Evolutionary conservation across 2,329 filamentous ascomycete genomes (phyloP), one percentile per base, ranked within the genome.

Genomic region (Fusarium dlaminii): DNA sequence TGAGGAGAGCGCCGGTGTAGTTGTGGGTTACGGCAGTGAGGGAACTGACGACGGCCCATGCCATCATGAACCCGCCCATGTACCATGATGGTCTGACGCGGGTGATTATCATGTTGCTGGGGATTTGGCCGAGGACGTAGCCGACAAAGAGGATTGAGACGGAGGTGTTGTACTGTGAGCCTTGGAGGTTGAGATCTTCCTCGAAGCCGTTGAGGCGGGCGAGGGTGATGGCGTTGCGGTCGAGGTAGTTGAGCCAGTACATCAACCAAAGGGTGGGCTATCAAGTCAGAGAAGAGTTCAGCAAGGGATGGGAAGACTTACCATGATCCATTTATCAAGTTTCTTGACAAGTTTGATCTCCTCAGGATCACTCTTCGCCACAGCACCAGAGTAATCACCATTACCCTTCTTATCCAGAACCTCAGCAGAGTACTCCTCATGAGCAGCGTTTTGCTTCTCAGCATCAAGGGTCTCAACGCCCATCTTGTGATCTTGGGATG

Each of bases 181-280:
- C 85, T 3, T 80, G 79, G 51, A 91, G 80, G 8, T 83, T 80
- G 4, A 91, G 79, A 39, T 90, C 88, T 22, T 85, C 82, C 55
- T 89, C 85, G 12, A 91, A 80, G 6, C 87, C 86, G 69, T 89
- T 86, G 15, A 91, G 79, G 39, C 85, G 83, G 8, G 89, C 89
- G 30, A 88, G 86, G 8, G 89, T 89, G 72, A 90, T 89, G 67
- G 90, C 88, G 59, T 88, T 88, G 29, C 86, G 81, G 67, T 89
- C 87, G 36, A 87, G 81, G 48, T 82, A 83, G 63, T 82, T 83
- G 45, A 83, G 74, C 46, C 82, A 83, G 62, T 86, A 86, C 79
- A 86, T 84, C 37, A 80, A 54, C 72, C 81, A 83, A 10, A 83
- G 77, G n/a, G 81, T 82, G 1, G 81, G 81, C 76, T 81, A 2